Percentiles rank a stretch among this genome's conserved stretches.
Evolutionary conservation across 192 early-diverging fungal genomes (phyloP).

Genomic region (Rhizophlyctis rosea): DNA sequence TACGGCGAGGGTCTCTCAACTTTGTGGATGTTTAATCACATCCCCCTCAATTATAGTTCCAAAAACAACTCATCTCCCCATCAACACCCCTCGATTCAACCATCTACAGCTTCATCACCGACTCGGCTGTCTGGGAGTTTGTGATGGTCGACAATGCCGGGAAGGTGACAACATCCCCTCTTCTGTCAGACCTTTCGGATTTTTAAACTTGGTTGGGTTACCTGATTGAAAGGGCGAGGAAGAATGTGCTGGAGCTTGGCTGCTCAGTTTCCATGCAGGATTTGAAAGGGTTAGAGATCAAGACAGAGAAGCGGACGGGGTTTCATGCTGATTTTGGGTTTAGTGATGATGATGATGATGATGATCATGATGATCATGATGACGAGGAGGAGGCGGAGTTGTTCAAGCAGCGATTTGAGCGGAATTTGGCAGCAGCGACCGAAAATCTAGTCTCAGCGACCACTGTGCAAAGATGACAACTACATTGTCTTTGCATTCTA

Average conservation of each 20-base stretch:
- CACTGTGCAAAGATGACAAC: too few species aligned
- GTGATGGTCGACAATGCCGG: slow-evolving; percentile 5
- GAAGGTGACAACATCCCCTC: not conserved
- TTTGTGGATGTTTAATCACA: too few species aligned
- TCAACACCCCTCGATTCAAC: not conserved
- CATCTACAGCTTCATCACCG: slow-evolving; percentile 10
- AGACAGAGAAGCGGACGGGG: not conserved
- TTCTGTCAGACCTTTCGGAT: not conserved
- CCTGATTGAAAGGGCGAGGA: too few species aligned
- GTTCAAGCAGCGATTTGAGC: not conserved
- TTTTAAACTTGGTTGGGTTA: not conserved
- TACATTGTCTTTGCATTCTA: too few species aligned
- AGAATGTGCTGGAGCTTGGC: too few species aligned
- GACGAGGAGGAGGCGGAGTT: not conserved
- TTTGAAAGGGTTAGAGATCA: too few species aligned
- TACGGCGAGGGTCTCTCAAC: too few species aligned
- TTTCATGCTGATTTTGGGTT: too few species aligned
- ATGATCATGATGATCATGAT: not conserved
- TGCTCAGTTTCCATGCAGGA: too few species aligned
- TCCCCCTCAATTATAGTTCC: too few species aligned
- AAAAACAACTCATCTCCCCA: slow-evolving; percentile 1
- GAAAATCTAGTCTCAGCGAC: not conserved
- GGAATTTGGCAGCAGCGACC: not conserved
- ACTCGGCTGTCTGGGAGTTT: slow-evolving; percentile 10
- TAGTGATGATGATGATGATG: too few species aligned